Conservation (phyloP, 495 filamentous ascomycete species). For the Penicillium cinerascens region DNA sequence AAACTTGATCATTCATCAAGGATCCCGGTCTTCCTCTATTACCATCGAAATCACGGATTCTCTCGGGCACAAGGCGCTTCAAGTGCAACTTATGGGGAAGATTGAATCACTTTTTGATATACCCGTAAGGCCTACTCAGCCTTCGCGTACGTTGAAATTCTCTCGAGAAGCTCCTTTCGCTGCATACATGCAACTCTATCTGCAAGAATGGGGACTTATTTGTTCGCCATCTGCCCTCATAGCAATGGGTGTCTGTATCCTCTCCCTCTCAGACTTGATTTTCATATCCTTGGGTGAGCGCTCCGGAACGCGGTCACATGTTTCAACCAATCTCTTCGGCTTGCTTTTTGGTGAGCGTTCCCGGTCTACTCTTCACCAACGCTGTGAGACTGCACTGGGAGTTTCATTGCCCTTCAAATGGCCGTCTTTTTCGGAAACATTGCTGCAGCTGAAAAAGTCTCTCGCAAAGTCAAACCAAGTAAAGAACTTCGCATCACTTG, state of each 20-base stretch:
- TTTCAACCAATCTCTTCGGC: not conserved
- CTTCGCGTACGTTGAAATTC: not conserved
- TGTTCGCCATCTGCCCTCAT: not conserved
- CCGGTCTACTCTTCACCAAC: not conserved
- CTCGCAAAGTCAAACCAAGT: not conserved
- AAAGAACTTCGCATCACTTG: not conserved
- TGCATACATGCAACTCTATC: not conserved
- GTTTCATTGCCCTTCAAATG: not conserved
- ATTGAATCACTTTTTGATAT: not conserved
- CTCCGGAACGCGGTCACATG: not conserved
- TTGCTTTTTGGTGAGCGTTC: not conserved
- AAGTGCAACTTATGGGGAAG: not conserved
- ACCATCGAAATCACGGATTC: not conserved
- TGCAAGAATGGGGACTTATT: not conserved
- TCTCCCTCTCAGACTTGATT: not conserved
- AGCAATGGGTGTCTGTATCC: not conserved
- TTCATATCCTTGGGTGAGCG: not conserved
- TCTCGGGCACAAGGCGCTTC: not conserved
- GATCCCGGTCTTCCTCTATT: not conserved
- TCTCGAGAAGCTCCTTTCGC: not conserved
- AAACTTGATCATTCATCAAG: conserved; percentile 1
- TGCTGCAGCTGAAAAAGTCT: not conserved
- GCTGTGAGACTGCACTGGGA: not conserved
- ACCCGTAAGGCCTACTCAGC: not conserved
- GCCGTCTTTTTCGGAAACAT: not conserved